Base-by-base conservation (phyloP, 805 yeast species). In the Lachancea lanzarotensis region DNA sequence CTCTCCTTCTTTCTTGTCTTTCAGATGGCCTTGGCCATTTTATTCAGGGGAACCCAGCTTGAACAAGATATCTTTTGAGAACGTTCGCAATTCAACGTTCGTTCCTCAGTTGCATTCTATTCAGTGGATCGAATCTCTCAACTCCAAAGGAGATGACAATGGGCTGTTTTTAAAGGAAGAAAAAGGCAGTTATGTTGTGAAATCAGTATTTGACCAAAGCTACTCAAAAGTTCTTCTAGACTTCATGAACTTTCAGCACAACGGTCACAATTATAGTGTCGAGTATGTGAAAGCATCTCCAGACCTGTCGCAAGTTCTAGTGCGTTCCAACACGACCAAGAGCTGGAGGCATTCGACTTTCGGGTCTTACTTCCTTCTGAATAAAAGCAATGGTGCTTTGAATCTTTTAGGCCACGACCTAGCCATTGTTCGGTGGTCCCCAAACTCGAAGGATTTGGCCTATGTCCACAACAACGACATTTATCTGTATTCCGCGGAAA, bases 401-500 rank as follows among this genome's bases (percentile, higher is more conserved):
- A 45, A 50, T 2, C 56, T 68, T 19, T 48, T 63, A 19, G 60
- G 60, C 20, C 62, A 62, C 26, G 56, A 62, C 34, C 53, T 71
- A 15, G 61, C 82, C 0, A 49, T 76, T 22, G 85, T 87, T 0
- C 59, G 69, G 42, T 87, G 93, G 84, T 75, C 93, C 3, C 95
- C 96, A 29, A 72, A 76, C 18, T 87, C 95, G 0, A 59, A 66
- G 7, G 66, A 73, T 35, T 63, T 88, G 41, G 82, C 91, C 0
- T 86, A 74, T 55, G 86, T 88, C 2, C 64, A 70, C 46, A 75
- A 82, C 11, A 82, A 84, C 63, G 79, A 88, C 56, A 73, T 89
- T n/a, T 88, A 70, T 57, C 54, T 84, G 8, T 74, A 73, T 45
- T 71, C 76, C 30, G 47, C 68, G 2, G 38, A 42, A 3, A 35